Percentiles rank a stretch among this genome's conserved stretches.
Evolutionary conservation across 2,329 filamentous ascomycete species (phyloP).

Genomic region (Emmonsiellopsis sp.): DNA sequence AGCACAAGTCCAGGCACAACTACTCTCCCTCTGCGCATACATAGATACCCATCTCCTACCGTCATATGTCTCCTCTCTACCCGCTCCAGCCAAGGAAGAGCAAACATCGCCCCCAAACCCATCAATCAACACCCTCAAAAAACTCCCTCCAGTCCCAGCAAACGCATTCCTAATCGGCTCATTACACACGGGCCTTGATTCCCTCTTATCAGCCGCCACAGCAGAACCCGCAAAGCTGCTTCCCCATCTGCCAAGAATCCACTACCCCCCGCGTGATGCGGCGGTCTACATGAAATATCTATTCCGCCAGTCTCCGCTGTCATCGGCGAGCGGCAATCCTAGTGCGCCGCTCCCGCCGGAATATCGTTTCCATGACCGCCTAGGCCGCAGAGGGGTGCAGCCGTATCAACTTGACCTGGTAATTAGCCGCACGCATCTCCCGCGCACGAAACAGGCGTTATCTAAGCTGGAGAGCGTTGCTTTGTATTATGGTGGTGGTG

Average conservation of each 20-base stretch:
- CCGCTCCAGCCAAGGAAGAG: neutral
- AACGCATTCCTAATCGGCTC: slow-evolving; percentile 28
- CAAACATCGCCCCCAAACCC: neutral
- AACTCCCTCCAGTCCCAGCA: slow-evolving; percentile 20
- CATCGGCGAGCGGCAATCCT: neutral
- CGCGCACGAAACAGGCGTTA: slow-evolving; percentile 26
- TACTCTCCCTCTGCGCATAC: slow-evolving; percentile 20
- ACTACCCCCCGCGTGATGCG: slow-evolving; percentile 18
- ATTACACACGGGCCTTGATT: slow-evolving; percentile 26
- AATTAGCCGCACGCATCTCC: slow-evolving; percentile 30
- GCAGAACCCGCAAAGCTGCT: slow-evolving; percentile 10
- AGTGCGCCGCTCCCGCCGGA: slow-evolving; percentile 18
- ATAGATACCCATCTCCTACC: slow-evolving; percentile 20
- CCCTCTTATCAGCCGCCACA: slow-evolving; percentile 16
- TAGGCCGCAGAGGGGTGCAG: slow-evolving; percentile 19
- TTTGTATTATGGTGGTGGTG: slow-evolving; percentile 19
- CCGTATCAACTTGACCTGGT: slow-evolving; percentile 28
- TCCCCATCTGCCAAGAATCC: slow-evolving; percentile 17
- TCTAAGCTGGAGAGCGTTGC: slow-evolving; percentile 24
- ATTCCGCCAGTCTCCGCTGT: slow-evolving; percentile 16
- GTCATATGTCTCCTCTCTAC: slow-evolving; percentile 17
- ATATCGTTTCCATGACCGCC: slow-evolving; percentile 22
- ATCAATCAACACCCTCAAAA: slow-evolving; percentile 2
- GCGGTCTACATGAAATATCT: slow-evolving; percentile 30
- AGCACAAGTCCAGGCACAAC: slow-evolving; percentile 16